Percentiles rank a stretch among this genome's conserved stretches.
phyloP scores from a whole-genome alignment of 2,329 filamentous ascomycete species.

The Colletotrichum shisoi region DNA sequence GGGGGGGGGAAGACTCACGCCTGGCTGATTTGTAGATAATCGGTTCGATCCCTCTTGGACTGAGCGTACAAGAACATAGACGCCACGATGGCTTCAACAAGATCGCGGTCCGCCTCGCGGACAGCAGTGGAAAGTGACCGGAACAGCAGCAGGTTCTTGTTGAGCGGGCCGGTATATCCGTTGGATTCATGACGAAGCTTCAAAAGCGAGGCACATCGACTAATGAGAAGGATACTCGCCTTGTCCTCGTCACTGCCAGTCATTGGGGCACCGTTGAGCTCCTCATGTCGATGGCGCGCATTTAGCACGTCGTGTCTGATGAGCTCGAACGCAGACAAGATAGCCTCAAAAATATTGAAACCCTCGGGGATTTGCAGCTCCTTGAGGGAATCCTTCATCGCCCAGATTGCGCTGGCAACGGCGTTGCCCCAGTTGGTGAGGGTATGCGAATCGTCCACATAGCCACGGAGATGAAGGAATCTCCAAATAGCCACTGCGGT shows the following conservation, averaged over 20 bases:
- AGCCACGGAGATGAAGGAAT: constrained; percentile 87
- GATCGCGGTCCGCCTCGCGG: constrained; percentile 78
- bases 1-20: constrained; percentile 61
- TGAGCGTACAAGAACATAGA: constrained; percentile 84
- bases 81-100: constrained; percentile 82
- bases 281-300: constrained; percentile 66
- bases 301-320: constrained; percentile 81
- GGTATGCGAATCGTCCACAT: constrained; percentile 79
- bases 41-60: constrained; percentile 72
- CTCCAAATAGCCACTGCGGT: constrained; percentile 81
- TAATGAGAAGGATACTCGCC: constrained; percentile 79
- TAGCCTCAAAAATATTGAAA: constrained; percentile 73
- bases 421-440: constrained; percentile 86
- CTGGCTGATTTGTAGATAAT: constrained; percentile 73
- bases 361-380: constrained; percentile 52
- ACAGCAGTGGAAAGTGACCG: constrained; percentile 83
- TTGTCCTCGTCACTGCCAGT: constrained; percentile 75
- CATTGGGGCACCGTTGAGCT: constrained; percentile 63
- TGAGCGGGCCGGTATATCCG: constrained; percentile 93
- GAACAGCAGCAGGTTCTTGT: constrained; percentile 86
- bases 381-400: constrained; percentile 63
- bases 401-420: constrained; percentile 72
- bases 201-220: constrained; percentile 82
- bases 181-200: constrained; percentile 83
- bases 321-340: constrained; percentile 85